A percentile compares a stretch with the other conserved stretches of the same genome.
Evolutionary conservation across 768 basidiomycete species (phyloP).

Genomic region (Phanerochaete carnosa): DNA sequence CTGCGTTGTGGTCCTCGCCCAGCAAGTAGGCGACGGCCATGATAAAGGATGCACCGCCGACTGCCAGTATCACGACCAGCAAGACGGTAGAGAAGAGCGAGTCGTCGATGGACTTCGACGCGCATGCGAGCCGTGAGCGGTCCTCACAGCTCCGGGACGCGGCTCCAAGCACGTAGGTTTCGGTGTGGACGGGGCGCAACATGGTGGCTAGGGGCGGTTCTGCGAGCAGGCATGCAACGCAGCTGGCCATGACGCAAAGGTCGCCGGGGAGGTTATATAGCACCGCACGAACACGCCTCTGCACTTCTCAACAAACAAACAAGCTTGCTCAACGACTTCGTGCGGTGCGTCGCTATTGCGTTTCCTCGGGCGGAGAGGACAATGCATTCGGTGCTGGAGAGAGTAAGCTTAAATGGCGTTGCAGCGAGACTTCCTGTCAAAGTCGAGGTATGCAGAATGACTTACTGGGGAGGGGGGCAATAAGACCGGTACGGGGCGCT

Average conservation of each 20-base stretch:
- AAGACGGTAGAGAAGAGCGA: conserved; percentile 25
- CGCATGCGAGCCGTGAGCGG: not conserved
- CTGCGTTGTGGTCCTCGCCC: conserved; percentile 20
- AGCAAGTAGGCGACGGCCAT: conserved; percentile 19
- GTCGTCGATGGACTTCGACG: conserved; percentile 13
- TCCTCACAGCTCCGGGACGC: not conserved
- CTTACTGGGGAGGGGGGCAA: not conserved
- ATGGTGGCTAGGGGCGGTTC: not conserved
- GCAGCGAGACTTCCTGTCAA: not conserved
- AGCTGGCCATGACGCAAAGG: not conserved
- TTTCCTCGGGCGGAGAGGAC: not conserved
- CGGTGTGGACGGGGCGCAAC: conserved; percentile 2
- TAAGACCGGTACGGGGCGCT: conserved; percentile 8
- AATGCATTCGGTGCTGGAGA: not conserved
- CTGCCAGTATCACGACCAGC: conserved; percentile 20
- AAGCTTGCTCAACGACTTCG: conserved; percentile 6
- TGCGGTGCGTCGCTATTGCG: not conserved
- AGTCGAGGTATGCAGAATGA: not conserved
- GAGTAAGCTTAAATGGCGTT: conserved; percentile 13
- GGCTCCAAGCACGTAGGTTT: not conserved
- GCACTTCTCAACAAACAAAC: conserved; percentile 12
- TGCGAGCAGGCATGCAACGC: not conserved
- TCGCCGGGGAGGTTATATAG: not conserved
- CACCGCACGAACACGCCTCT: not conserved
- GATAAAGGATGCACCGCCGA: conserved; percentile 21